These are phyloP conservation scores for Neocucurbitaria cava DNA, from an alignment of 2,329 filamentous ascomycete genomes.

Conservation along the genomic window DNA sequence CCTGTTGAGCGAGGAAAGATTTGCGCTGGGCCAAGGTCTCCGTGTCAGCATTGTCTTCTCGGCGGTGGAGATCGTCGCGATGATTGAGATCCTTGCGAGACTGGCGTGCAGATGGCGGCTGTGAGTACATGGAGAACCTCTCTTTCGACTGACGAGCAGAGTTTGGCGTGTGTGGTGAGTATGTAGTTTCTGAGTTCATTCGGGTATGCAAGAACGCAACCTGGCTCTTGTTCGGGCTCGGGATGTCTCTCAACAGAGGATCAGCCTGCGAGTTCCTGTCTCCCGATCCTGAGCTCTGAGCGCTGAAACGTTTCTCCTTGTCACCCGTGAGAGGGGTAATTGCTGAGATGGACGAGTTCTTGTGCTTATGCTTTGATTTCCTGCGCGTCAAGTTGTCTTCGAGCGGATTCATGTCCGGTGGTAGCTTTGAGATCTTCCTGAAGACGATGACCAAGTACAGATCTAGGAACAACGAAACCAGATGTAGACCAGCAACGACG, in stretches of 20 bases:
- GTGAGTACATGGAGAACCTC: slow-evolving; percentile 54
- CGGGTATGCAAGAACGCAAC: slow-evolving; percentile 85
- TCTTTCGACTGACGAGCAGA: slow-evolving; percentile 62
- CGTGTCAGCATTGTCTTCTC: slow-evolving; percentile 31
- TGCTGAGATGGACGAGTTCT: slow-evolving; percentile 62
- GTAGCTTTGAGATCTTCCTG: slow-evolving; percentile 79
- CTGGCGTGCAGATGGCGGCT: slow-evolving; percentile 44
- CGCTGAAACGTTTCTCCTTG: slow-evolving; percentile 70
- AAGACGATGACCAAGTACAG: slow-evolving; percentile 80
- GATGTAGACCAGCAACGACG: slow-evolving; percentile 70
- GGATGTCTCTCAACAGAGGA: slow-evolving; percentile 34
- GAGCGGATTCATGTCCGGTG: slow-evolving; percentile 94
- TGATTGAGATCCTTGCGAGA: slow-evolving; percentile 48
- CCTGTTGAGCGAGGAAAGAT: slow-evolving; percentile 41
- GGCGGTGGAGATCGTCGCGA: slow-evolving; percentile 38
- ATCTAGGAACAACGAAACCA: slow-evolving; percentile 73
- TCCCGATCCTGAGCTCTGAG: slow-evolving; percentile 50
- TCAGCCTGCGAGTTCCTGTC: slow-evolving; percentile 42
- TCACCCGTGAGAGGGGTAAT: slow-evolving; percentile 51
- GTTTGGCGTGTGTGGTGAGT: slow-evolving; percentile 58
- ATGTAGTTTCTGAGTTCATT: slow-evolving; percentile 65
- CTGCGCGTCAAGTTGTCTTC: slow-evolving; percentile 80
- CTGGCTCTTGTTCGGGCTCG: slow-evolving; percentile 50
- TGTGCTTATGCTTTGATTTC: slow-evolving; percentile 73
- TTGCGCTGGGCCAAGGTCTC: slow-evolving; percentile 45